These are phyloP conservation scores for Jacaranda copaia DNA, from an alignment of 257 asterid species.

Conservation along the genomic window DNA sequence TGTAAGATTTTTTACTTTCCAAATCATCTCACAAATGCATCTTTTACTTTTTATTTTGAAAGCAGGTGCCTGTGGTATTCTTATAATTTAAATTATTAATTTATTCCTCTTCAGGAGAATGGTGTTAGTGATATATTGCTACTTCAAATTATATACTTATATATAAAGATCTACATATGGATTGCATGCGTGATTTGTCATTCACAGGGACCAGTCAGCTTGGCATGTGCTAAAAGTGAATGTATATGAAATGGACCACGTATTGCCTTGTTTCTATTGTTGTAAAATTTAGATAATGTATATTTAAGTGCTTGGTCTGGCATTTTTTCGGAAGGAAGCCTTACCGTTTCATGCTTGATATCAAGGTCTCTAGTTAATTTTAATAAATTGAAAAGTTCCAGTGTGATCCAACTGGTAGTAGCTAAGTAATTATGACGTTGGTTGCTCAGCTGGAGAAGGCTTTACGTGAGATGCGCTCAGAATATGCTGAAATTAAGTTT, in stretches of 20 bases:
- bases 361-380: slow-evolving; percentile 1
- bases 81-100: neutral
- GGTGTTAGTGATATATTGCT: neutral
- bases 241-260: slow-evolving; percentile 6
- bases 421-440: slow-evolving; percentile 32
- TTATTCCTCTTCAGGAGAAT: neutral
- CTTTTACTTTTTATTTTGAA: slow-evolving; percentile 18
- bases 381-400: neutral
- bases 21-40: neutral
- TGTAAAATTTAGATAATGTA: neutral
- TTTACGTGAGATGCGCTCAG: slow-evolving; percentile 83
- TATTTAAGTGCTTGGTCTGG: neutral
- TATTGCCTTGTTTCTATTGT: neutral
- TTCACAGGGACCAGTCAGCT: neutral
- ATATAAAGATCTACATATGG: neutral
- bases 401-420: slow-evolving; percentile 10
- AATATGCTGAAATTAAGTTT: slow-evolving; percentile 84
- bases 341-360: neutral
- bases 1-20: slow-evolving; percentile 56
- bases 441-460: slow-evolving; percentile 92
- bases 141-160: neutral
- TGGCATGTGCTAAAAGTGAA: neutral
- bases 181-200: neutral
- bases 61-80: neutral
- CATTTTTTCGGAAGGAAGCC: no score